phyloP scores from a whole-genome alignment of 306 rosid species.

The Begonia loranthoides region DNA sequence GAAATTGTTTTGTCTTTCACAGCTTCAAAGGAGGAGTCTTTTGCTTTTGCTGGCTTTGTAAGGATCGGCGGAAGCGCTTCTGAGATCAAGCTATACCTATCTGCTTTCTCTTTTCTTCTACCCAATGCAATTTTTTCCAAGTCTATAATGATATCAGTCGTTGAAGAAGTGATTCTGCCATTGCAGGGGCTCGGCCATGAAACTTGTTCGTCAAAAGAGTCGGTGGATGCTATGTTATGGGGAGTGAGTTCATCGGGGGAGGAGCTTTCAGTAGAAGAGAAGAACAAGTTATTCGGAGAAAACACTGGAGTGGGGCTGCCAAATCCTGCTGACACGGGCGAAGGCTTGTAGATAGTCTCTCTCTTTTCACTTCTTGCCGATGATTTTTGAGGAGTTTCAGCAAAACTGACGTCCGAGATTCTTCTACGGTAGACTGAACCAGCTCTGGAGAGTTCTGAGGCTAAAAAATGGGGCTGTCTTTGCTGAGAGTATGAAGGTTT shows the following conservation, averaged over 20 bases:
- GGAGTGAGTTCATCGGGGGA: not conserved
- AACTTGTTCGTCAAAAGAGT: not conserved
- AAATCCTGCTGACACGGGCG: not conserved
- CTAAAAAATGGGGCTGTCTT: not conserved
- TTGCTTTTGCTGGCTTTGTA: not conserved
- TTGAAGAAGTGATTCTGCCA: not conserved
- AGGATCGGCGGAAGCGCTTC: not conserved
- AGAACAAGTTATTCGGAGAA: not conserved
- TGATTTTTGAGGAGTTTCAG: not conserved
- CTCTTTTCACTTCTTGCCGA: not conserved
- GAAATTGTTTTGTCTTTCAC: not conserved
- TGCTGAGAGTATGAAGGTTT: not conserved
- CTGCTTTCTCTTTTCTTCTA: not conserved
- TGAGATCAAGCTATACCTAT: not conserved
- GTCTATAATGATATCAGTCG: not conserved
- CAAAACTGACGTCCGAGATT: not conserved
- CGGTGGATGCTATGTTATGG: not conserved
- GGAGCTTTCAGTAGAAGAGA: slow-evolving; percentile 3
- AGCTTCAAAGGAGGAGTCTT: not conserved
- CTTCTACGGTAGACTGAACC: too few relatives aligned
- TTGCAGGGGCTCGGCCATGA: not conserved
- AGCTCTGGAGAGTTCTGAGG: too few relatives aligned
- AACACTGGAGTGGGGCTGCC: not conserved
- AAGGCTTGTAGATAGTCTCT: slow-evolving; percentile 1
- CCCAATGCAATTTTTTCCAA: not conserved